A percentile compares a stretch with the other conserved stretches of the same genome.
Conservation (phyloP, 2,329 filamentous ascomycete genomes). For the Gnomoniopsis sp. region DNA sequence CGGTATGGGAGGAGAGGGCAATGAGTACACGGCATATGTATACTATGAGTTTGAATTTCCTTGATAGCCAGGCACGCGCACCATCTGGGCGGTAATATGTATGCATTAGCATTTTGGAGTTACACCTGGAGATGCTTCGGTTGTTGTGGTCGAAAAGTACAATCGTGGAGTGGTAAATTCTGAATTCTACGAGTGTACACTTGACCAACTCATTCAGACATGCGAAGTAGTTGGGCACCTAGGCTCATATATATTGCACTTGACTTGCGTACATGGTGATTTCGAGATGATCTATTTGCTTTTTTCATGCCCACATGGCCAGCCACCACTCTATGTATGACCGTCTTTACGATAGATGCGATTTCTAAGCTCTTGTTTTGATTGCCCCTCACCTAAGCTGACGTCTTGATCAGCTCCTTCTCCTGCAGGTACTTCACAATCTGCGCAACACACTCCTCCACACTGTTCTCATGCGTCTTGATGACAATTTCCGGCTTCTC, state of each 20-base stretch:
- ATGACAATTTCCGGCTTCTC: slow-evolving; percentile 83
- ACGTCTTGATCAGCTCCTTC: slow-evolving; percentile 54
- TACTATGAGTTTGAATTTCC: slow-evolving; percentile 91
- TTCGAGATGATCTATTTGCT: not conserved
- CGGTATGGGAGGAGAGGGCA: slow-evolving; percentile 64
- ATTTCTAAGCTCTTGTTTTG: not conserved
- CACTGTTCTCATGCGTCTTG: slow-evolving; percentile 73
- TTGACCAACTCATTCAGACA: too few relatives aligned
- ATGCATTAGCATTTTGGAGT: slow-evolving; percentile 9
- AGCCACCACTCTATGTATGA: slow-evolving; percentile 3
- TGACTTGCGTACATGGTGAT: too few relatives aligned
- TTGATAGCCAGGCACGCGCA: slow-evolving; percentile 20
- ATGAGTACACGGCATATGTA: slow-evolving; percentile 93
- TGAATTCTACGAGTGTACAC: too few relatives aligned
- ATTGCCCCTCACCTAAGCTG: slow-evolving; percentile 2
- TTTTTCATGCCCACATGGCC: not conserved
- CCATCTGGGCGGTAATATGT: slow-evolving; percentile 5
- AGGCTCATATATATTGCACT: too few relatives aligned
- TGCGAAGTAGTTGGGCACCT: too few relatives aligned
- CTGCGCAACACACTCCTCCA: slow-evolving; percentile 83
- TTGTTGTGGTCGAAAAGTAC: not conserved
- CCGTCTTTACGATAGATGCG: not conserved
- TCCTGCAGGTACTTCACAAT: slow-evolving; percentile 77
- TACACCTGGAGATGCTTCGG: not conserved
- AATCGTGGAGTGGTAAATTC: not conserved